These are phyloP conservation scores for Talaromyces pinophilus DNA, from an alignment of 2,329 filamentous ascomycete genomes.

Conservation along the genomic window DNA sequence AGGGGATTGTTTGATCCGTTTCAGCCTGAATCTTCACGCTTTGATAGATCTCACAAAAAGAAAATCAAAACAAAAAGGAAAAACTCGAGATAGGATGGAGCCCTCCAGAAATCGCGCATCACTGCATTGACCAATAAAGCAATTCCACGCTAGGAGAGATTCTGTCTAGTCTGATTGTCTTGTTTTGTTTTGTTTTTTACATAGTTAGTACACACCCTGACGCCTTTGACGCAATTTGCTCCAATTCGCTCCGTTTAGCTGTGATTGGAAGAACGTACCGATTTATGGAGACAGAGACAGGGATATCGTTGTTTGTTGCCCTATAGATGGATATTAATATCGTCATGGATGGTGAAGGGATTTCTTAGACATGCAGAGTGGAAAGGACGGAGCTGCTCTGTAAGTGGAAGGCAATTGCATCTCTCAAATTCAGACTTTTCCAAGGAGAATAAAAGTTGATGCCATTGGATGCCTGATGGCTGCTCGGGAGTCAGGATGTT, in stretches of 20 bases:
- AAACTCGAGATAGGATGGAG: not conserved
- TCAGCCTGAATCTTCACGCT: not conserved
- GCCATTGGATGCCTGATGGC: not conserved
- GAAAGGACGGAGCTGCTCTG: not conserved
- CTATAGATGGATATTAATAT: constrained; percentile 12
- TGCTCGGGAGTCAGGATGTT: not conserved
- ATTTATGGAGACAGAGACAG: not conserved
- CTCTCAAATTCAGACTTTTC: not conserved
- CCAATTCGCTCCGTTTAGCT: not conserved
- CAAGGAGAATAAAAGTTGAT: not conserved
- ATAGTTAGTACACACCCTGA: not conserved
- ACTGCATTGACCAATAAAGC: constrained; percentile 4
- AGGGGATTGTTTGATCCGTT: not conserved
- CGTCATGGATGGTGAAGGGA: not conserved
- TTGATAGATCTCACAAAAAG: not conserved
- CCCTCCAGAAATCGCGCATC: constrained; percentile 5
- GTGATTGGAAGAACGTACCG: not conserved
- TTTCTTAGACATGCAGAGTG: not conserved
- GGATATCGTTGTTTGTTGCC: constrained; percentile 4
- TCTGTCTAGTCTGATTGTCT: not conserved
- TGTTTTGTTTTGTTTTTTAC: not conserved
- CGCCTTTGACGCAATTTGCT: constrained; percentile 3
- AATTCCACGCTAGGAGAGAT: constrained; percentile 6
- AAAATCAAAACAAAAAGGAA: not conserved
- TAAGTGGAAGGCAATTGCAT: not conserved